These are phyloP conservation scores for Vararia minispora DNA, from an alignment of 768 basidiomycete genomes.

Conservation along the genomic window DNA sequence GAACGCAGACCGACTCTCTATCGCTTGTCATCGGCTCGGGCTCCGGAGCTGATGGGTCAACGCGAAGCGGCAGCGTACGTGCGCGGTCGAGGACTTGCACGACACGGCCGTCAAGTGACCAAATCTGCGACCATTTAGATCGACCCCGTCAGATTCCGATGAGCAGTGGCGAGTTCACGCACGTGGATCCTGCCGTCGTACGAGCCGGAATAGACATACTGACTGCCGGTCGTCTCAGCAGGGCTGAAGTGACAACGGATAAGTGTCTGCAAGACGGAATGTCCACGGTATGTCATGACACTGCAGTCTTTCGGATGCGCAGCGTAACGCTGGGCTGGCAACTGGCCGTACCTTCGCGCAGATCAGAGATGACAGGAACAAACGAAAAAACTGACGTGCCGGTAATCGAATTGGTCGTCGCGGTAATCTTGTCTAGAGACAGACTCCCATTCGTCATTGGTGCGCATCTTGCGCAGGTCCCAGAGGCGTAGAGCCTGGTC, in stretches of 20 bases:
- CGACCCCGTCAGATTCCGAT: not conserved
- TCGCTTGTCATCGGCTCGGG: constrained; percentile 20
- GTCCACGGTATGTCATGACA: constrained; percentile 93
- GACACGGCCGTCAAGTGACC: constrained; percentile 84
- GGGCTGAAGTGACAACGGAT: constrained; percentile 98
- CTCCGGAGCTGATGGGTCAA: constrained; percentile 62
- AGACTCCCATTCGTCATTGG: constrained; percentile 52
- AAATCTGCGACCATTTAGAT: constrained; percentile 51
- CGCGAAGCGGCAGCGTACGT: constrained; percentile 55
- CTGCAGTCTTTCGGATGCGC: constrained; percentile 87
- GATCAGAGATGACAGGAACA: constrained; percentile 2
- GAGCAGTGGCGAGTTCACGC: constrained; percentile 14
- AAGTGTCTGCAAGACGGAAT: constrained; percentile 80
- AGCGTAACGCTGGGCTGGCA: constrained; percentile 46
- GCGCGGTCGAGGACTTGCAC: constrained; percentile 79
- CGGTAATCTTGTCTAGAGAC: constrained; percentile 43
- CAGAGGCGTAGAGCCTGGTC: constrained; percentile 88
- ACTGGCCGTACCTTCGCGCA: constrained; percentile 42
- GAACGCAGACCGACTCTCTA: constrained; percentile 46
- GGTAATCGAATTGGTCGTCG: constrained; percentile 62
- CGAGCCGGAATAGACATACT: constrained; percentile 92
- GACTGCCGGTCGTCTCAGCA: constrained; percentile 78
- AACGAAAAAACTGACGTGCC: constrained; percentile 32
- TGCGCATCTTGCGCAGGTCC: constrained; percentile 91
- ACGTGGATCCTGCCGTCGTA: constrained; percentile 81